Base-by-base conservation (phyloP, 2,329 filamentous ascomycete species). In the Shiraia bambusicola region DNA sequence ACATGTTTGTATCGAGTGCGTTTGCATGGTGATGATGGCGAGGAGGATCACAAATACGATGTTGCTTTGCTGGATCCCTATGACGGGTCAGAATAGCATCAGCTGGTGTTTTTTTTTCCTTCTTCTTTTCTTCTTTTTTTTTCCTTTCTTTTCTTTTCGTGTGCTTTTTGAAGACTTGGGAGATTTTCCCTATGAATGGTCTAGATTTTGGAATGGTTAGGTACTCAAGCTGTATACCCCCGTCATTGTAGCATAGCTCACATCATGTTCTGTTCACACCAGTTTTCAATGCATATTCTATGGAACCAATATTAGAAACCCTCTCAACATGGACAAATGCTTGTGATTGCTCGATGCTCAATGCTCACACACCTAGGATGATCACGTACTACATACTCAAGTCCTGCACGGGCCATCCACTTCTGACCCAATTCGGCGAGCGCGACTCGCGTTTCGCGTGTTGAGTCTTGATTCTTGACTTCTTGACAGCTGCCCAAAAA, bases 1-100 rank as follows among this genome's bases (percentile, higher is more conserved):
- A 75, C 74, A 10, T 77, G 74, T 47, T 37, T 76, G 25, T 77
- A 77, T 49, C 66, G 74, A 10, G 47, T 76, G 22, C 60, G 72
- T 15, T 56, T 76, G 40, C 69, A 71, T 27, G 74, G 74, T 22
- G 52, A 63, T 11, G 52, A 57, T 25, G 52, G 51, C 11, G 35
- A 42, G 12, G 48, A 50, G 40, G 51, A 50, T 16, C 41, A 46
- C n/a, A 34, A 54, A 17, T 60, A 60, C 25, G 42, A 44, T 9
- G 50, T 58, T 3, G 40, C 34, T 7, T 34, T 59, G 30, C 54
- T 51, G 32, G 51, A 56, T 13, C 38, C 38, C 6, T 9, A 28
- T 13, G 14, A 25, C 11, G 22, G 13, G 30, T 12, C 22, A 24
- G 14, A 32, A 17, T 12, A 15, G 44, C 24, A 47, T 43, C 33